phyloP scores from a whole-genome alignment of 306 rosid genomes.

The Prunus dulcis region DNA sequence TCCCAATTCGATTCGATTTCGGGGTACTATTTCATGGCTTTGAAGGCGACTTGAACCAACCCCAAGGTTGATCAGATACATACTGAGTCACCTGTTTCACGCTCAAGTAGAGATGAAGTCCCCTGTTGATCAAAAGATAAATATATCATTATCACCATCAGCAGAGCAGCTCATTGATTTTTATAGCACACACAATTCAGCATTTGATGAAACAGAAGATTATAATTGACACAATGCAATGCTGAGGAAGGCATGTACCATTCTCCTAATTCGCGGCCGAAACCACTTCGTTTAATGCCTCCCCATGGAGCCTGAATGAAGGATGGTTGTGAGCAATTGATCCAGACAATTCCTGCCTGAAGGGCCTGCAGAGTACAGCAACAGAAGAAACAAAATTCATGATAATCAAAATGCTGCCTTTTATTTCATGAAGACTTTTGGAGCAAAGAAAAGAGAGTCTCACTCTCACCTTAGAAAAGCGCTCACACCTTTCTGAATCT shows the following conservation, averaged over 20 bases:
- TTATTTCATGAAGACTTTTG: too few relatives aligned
- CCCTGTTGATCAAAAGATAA: conserved; percentile 46
- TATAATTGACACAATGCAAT: neutral
- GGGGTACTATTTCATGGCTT: conserved; percentile 42
- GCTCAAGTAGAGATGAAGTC: conserved; percentile 74
- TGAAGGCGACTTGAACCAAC: conserved; percentile 79
- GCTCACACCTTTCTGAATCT: conserved; percentile 85
- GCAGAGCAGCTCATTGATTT: conserved; percentile 1
- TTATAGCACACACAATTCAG: neutral
- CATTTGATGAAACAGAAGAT: neutral
- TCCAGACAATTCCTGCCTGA: conserved; percentile 82
- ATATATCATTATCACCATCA: neutral
- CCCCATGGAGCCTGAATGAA: conserved; percentile 97
- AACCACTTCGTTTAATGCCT: conserved; percentile 86
- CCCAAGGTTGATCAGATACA: conserved; percentile 76
- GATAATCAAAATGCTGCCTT: conserved; percentile 1
- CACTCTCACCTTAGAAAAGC: conserved; percentile 62
- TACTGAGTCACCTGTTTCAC: conserved; percentile 90
- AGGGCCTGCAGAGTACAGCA: conserved; percentile 50
- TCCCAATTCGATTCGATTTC: neutral
- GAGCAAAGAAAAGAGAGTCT: too few relatives aligned
- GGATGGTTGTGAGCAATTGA: conserved; percentile 94
- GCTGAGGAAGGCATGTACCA: conserved; percentile 42
- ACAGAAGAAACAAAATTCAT: neutral
- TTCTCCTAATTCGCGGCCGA: conserved; percentile 92